Percentiles rank a stretch among this genome's conserved stretches.
Evolutionary conservation across 495 filamentous ascomycete species (phyloP).

Genomic region (Lasiosphaeria hispida): DNA sequence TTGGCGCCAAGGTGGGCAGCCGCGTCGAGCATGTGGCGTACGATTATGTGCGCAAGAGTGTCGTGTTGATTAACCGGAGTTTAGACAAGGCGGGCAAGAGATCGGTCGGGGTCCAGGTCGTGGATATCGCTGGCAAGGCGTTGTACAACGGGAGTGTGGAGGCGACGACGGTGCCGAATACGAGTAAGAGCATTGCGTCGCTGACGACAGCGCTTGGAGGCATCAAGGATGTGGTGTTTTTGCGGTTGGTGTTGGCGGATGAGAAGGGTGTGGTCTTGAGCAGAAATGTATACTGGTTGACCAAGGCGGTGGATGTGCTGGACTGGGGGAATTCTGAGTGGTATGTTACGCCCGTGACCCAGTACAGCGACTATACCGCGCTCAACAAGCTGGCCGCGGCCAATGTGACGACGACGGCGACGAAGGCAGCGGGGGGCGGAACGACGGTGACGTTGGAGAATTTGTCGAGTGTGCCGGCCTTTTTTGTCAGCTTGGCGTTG

Average conservation of each 20-base stretch:
- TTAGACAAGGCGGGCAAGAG: slow-evolving; percentile 42
- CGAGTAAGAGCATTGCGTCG: slow-evolving; percentile 31
- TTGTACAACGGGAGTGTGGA: slow-evolving; percentile 31
- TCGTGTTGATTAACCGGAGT: slow-evolving; percentile 59
- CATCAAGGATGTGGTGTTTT: slow-evolving; percentile 49
- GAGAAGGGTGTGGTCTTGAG: slow-evolving; percentile 39
- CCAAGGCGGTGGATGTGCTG: slow-evolving; percentile 46
- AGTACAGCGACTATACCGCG: slow-evolving; percentile 52
- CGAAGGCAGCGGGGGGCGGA: neutral
- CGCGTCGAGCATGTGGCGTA: slow-evolving; percentile 58
- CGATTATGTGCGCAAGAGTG: slow-evolving; percentile 43
- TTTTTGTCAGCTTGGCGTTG: slow-evolving; percentile 54
- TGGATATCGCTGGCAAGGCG: slow-evolving; percentile 46
- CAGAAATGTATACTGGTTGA: slow-evolving; percentile 63
- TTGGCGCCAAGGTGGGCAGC: slow-evolving; percentile 54
- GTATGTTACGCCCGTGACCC: slow-evolving; percentile 56
- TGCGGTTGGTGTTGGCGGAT: slow-evolving; percentile 48
- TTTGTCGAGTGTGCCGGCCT: slow-evolving; percentile 49
- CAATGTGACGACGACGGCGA: slow-evolving; percentile 31
- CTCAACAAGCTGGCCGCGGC: slow-evolving; percentile 43
- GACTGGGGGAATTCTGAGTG: slow-evolving; percentile 57
- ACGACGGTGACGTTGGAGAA: slow-evolving; percentile 50
- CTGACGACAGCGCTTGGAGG: slow-evolving; percentile 33
- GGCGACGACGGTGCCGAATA: slow-evolving; percentile 36
- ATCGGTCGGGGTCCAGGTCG: slow-evolving; percentile 44